Evolutionary conservation across 352 stramenopile species (phyloP), one percentile per base, ranked within the genome.

Genomic region (Pythium apleroticum): DNA sequence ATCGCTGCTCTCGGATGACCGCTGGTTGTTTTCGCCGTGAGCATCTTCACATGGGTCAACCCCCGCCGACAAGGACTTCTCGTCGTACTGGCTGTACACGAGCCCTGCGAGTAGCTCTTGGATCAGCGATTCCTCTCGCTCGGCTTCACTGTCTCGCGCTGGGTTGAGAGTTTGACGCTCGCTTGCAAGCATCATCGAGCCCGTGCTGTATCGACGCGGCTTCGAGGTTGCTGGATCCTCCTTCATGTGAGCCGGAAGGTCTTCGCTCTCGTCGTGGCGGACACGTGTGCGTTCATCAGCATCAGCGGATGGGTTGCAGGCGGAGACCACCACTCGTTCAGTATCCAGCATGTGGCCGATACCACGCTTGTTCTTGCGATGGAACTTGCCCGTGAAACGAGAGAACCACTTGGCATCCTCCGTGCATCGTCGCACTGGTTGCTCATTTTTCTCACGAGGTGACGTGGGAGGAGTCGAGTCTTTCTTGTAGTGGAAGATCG

Each of bases 401-500:
- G 57, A 55, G 35, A 56, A 65, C 49, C 46, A 58, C 52, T 15
- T 50, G 43, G 17, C 43, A 14, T 50, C 43, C 20, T 50, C 43
- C n/a, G 43, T 27, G 43, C 8, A 6, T 12, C 20, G n/a, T 22
- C n/a, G 12, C 4, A 17, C 43, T 12, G 43, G 20, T 4, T 22
- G 0, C 3, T 22, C n/a, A 15, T 6, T 8, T 7, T 50, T 22
- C 1, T 50, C 11, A 31, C 20, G 37, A 54, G 17, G 24, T 5
- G 25, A 12, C 39, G 37, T 14, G 12, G 39, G 27, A 17, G 43
- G 43, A 8, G 39, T 41, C 25, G 27, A 22, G 31, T 41, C 28
- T 31, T 62, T 57, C 27, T 59, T 60, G 61, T 46, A 62, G 53
- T 62, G 24, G 30, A 62, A 56, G 41, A 68, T 62, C 17, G 61